Base-by-base conservation (phyloP, 495 filamentous ascomycete genomes). In the Talaromyces trachyspermus region DNA sequence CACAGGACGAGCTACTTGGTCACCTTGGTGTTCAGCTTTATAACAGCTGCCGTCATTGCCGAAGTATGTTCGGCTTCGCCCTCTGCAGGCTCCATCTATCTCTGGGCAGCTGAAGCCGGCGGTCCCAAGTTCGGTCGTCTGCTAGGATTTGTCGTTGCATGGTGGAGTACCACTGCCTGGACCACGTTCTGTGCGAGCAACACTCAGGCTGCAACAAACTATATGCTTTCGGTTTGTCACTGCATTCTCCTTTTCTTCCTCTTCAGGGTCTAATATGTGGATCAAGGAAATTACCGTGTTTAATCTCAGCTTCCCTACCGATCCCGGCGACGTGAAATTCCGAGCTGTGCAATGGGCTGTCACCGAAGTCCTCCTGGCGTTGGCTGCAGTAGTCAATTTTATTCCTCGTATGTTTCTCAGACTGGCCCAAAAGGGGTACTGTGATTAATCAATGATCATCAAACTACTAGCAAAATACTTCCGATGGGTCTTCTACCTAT, bases 91-190 rank as follows among this genome's bases (percentile, higher is more conserved):
- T 77, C 74, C 0, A 78, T 78, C 49, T 78, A 78, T 46, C 63
- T 77, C 36, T 78, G 75, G 75, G 75, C 75, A 15, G 75, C 75
- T 14, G 75, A 78, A 53, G 62, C 74, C 8, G 75, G 75, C 32
- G 75, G 75, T 29, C 71, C 71, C 27, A 61, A 66, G 20, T 78
- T 64, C 54, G 75, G 75, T 7, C 57, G 75, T 35, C 58, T 78
- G 2, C 57, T 78, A 24, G 75, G 75, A 6, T 77, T 78, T 54
- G 60, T 76, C 27, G 75, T 77, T 25, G 75, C 75, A 3, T 78
- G 75, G 75, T 78, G 75, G 75, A 77, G 73, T 60, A 77, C 74
- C 8, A 78, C 75, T 2, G 75, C 75, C 6, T 78, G 75, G 75
- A 78, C 75, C 19, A 78, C 75, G 4, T 78, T 78, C 49, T 72